Evolutionary conservation across 2,329 filamentous ascomycete species (phyloP).

Genomic region (Westerdykella aurantiaca): DNA sequence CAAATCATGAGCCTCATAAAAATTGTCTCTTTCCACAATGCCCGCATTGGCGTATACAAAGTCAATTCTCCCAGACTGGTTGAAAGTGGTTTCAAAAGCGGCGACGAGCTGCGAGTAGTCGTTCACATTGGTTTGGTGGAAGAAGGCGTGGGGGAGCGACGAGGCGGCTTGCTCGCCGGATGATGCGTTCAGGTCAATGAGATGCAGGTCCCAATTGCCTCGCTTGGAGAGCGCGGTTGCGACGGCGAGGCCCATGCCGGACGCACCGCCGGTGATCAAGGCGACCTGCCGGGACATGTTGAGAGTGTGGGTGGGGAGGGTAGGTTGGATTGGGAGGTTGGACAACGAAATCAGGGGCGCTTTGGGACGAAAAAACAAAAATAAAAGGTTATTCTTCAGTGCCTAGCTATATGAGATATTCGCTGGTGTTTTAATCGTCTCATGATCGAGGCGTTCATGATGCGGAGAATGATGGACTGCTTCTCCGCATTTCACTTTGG

Average conservation of each 20-base stretch:
- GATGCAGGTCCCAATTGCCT: slow-evolving; percentile 37
- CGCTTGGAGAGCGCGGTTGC: slow-evolving; percentile 35
- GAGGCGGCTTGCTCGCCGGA: slow-evolving; percentile 28
- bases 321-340: neutral
- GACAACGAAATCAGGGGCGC: neutral
- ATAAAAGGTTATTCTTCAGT: neutral
- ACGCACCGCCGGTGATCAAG: slow-evolving; percentile 72
- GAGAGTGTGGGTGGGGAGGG: neutral
- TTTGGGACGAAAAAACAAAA: neutral
- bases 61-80: slow-evolving; percentile 35
- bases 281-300: slow-evolving; percentile 40
- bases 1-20: slow-evolving; percentile 34
- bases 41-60: slow-evolving; percentile 49
- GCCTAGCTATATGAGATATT: neutral
- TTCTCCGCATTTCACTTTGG: too few relatives aligned
- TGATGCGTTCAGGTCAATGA: slow-evolving; percentile 38
- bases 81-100: slow-evolving; percentile 38
- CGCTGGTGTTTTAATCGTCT: too few relatives aligned
- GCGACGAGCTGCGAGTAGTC: slow-evolving; percentile 31
- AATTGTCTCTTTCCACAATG: slow-evolving; percentile 40
- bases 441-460: too few relatives aligned
- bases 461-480: too few relatives aligned
- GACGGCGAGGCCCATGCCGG: slow-evolving; percentile 44
- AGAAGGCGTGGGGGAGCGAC: slow-evolving; percentile 27
- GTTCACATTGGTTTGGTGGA: slow-evolving; percentile 38